Conservation (phyloP, 2,329 filamentous ascomycete genomes). For the Scedosporium minutisporum region DNA sequence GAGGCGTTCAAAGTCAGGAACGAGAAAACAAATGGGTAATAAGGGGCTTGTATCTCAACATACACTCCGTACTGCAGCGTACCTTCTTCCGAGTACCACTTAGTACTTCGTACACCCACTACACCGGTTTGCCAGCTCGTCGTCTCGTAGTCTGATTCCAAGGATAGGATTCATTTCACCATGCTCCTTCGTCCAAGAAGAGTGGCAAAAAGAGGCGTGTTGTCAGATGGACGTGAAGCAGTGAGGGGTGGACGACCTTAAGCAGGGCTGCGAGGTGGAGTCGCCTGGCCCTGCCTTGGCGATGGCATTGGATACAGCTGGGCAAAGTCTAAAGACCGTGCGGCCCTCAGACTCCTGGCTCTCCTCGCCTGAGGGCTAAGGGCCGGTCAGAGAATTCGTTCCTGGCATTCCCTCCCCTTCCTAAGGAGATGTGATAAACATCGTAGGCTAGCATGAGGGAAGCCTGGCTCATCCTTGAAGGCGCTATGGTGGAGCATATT, state of each 20-base stretch:
- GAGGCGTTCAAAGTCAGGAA: neutral
- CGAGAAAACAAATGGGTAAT: neutral
- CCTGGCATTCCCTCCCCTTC: neutral
- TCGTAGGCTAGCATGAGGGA: no score
- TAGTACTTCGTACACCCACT: neutral
- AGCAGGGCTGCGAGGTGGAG: neutral
- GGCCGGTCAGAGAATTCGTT: neutral
- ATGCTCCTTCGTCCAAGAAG: neutral
- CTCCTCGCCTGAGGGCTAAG: neutral
- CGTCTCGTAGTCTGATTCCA: neutral
- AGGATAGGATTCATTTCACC: neutral
- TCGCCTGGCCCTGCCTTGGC: neutral
- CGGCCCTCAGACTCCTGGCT: neutral
- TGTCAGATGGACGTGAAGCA: neutral
- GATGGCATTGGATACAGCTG: neutral
- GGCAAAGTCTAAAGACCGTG: neutral
- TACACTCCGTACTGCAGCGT: neutral
- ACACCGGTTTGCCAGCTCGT: neutral
- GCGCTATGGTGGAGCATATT: neutral
- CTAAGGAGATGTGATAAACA: neutral
- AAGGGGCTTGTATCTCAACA: neutral
- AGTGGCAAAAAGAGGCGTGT: neutral
- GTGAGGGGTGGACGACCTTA: neutral
- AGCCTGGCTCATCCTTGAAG: neutral
- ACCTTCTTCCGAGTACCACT: neutral